Evolutionary conservation across 495 filamentous ascomycete species (phyloP), one percentile per base, ranked within the genome.

Genomic region (Cercophora scortea): DNA sequence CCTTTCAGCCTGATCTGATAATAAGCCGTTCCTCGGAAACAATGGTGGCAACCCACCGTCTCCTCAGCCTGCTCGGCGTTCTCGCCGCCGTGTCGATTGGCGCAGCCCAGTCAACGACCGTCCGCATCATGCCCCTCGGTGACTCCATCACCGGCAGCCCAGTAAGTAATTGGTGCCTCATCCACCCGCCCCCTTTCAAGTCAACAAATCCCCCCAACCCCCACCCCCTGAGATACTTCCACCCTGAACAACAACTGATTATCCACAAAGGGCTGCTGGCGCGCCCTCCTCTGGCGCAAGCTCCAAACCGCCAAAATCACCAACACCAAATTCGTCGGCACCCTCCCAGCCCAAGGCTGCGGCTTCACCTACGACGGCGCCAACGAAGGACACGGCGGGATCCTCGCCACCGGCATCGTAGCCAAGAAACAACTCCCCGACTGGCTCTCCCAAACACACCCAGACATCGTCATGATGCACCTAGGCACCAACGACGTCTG

Each of bases 401-500:
- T 62, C 48, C 63, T 71, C 12, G 72, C 65, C 12, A 74, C 70
- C 15, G 57, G 62, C 17, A 71, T 78, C 45, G 72, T 66, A 0
- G 59, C 61, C 45, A 58, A 72, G 42, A 68, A 68, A 35, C 65
- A 66, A 45, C 65, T 77, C 16, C 53, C 57, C 7, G 58, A 58
- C 8, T 78, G 74, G 73, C 62, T 78, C 17, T 48, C 61, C 1
- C 54, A 47, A 25, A 67, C 69, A 3, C 58, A 64, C 6, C 69
- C 74, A 0, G 69, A 76, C 49, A 53, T 77, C 12, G 66, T 76
- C 12, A 59, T 71, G 60, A 70, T 72, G 70, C 73, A 76, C 61
- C 55, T 78, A 11, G 74, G 74, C 4, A 77, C 74, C 32, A 74
- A 75, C 58, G 72, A 77, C 58, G 65, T 77, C 15, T 75, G 69